Percentiles rank a stretch among this genome's conserved stretches.
phyloP scores from a whole-genome alignment of 257 asterid genomes.

The Euphrasia confusa region DNA sequence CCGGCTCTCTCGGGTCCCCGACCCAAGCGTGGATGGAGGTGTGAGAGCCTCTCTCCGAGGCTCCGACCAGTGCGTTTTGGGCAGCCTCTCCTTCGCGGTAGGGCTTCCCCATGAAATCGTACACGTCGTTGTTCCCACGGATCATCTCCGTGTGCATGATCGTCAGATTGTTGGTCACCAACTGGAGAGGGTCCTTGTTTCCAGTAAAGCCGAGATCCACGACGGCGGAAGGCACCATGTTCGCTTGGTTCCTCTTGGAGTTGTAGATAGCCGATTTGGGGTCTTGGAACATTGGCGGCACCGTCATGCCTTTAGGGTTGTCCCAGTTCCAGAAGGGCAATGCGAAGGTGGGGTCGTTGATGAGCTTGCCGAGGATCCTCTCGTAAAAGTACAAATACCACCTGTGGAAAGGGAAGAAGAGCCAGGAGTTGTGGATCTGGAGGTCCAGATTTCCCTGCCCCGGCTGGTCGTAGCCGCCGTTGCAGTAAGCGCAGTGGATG shows the following conservation, averaged over 20 bases:
- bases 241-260: slow-evolving; percentile 24
- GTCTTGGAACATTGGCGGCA: slow-evolving; percentile 23
- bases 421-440: slow-evolving; percentile 45
- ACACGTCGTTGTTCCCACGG: slow-evolving; percentile 23
- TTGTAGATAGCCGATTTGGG: slow-evolving; percentile 27
- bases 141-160: slow-evolving; percentile 42
- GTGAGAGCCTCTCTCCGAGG: slow-evolving; percentile 40
- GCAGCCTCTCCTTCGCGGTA: slow-evolving; percentile 29
- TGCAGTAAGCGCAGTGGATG: slow-evolving; percentile 39
- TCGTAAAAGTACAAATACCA: slow-evolving; percentile 48
- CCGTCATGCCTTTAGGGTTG: slow-evolving; percentile 28
- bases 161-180: slow-evolving; percentile 27
- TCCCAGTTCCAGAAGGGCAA: slow-evolving; percentile 52
- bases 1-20: slow-evolving; percentile 34
- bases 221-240: slow-evolving; percentile 30
- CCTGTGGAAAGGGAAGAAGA: slow-evolving; percentile 40
- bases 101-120: slow-evolving; percentile 36
- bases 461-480: slow-evolving; percentile 33
- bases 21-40: slow-evolving; percentile 26
- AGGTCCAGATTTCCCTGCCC: slow-evolving; percentile 25
- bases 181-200: neutral
- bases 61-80: slow-evolving; percentile 29
- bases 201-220: slow-evolving; percentile 29
- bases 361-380: slow-evolving; percentile 38
- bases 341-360: slow-evolving; percentile 39